Base-by-base conservation (phyloP, 345 rosid genomes). In the Rhodomyrtus tomentosa region DNA sequence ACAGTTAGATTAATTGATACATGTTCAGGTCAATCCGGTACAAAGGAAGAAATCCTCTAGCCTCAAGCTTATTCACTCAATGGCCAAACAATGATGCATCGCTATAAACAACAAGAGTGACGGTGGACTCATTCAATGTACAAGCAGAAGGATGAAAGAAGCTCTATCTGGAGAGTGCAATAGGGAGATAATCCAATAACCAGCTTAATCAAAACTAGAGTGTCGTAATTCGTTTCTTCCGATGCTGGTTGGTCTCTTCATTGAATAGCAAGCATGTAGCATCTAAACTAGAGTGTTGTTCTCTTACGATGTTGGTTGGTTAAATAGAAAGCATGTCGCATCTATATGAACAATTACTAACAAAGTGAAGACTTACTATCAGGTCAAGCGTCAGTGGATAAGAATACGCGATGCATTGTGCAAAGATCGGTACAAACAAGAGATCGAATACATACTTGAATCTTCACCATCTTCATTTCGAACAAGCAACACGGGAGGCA, bases 391-490 rank as follows among this genome's bases (percentile, higher is more conserved):
- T 42, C 22, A 10, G 40, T 21, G 21, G 36, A 52, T 3, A 11
- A 51, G 82, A 84, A 22, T 18, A 42, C 7, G 80, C 45, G 42
- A 48, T 51, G n/a, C n/a, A 42, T 68, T 68, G 36, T 36, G 45
- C 79, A 68, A 68, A 36, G 79, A 68, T 32, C 45, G 0, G 4
- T 20, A 68, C 24, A 62, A 36, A 10, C 53, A 2, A 36, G 27
- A 56, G 36, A 49, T 48, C 36, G 10, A 52, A 56, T 10, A 80
- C 95, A 84, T 93, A 96, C 99, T 95, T 25, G 98, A 89, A 86
- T 96, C 99, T 86, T 96, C 99, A n/a, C 91, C 87, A 80, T 96
- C 99, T 80, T 96, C 99, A 55, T 91, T 89, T 55, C 92, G 92
- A 82, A 91, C 95, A 86, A 91, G 93, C 88, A 94, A 84, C 83